Evolutionary conservation across 2,329 filamentous ascomycete genomes (phyloP), one percentile per base, ranked within the genome.

Genomic region (Neopestalotiopsis sp.): DNA sequence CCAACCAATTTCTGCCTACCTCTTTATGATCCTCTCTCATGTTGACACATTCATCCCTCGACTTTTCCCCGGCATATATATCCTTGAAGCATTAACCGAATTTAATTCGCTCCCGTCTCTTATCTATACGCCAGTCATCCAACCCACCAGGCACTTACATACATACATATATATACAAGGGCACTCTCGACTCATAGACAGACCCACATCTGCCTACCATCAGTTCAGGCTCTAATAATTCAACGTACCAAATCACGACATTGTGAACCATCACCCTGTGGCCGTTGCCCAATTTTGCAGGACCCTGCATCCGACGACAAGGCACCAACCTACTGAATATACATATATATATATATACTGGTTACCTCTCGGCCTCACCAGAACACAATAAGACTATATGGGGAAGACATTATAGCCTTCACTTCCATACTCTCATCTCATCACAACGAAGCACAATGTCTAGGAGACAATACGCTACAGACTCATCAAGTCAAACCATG

Each of bases 401-500:
- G 34, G 34, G 34, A 66, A 24, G 49, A 40, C 12, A 28, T 56
- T 28, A 40, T 34, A n/a, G 49, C 28, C 45, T 34, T 40, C 28
- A 57, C 10, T 20, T 34, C 28, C 45, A 57, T 28, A 24, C 49
- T 59, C 20, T 10, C 57, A 32, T 20, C 30, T 30, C 17, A 64
- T 49, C 73, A 76, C 72, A 68, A 79, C 78, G 24, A 75, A 68
- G 74, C 75, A 76, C 76, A 70, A 79, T 81, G 77, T 70, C 77
- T 70, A 76, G 74, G 74, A 79, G 79, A 73, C 75, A 80, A 70
- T 75, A 77, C 69, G 76, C 73, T 69, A 71, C 74, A 69, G 71
- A 68, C 66, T 65, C 65, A 69, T 82, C 80, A 52, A 79, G 76
- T 69, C 78, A 79, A 72, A 78, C 78, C 65, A 78, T 81, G 69